Evolutionary conservation across 306 rosid species (phyloP).

Genomic region (Sicyos edulis): DNA sequence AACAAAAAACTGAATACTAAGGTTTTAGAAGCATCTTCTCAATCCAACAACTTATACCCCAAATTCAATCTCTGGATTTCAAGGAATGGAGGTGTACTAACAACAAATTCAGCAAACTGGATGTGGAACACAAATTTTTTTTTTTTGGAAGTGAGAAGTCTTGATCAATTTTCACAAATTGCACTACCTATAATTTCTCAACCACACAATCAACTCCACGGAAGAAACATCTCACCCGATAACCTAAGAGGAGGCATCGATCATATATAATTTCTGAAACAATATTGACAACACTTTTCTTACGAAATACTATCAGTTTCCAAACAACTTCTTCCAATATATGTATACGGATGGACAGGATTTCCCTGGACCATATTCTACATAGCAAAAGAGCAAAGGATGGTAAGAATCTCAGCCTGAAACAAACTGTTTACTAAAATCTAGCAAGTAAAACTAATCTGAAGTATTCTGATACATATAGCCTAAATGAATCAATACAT

Average conservation of each 20-base stretch:
- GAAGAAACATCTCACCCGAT: constrained; percentile 1
- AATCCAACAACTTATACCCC: constrained; percentile 1
- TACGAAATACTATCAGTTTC: background rate
- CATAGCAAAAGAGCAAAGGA: constrained; percentile 32
- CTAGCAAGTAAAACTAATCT: constrained; percentile 36
- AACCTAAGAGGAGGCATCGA: background rate
- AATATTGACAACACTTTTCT: background rate
- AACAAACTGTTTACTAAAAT: constrained; percentile 34
- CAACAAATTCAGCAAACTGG: background rate
- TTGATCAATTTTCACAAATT: background rate
- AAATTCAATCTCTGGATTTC: background rate
- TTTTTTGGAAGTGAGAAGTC: background rate
- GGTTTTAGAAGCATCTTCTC: background rate
- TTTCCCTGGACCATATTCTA: constrained; percentile 27
- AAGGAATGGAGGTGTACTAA: background rate
- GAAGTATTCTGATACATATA: constrained; percentile 36
- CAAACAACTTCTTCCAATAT: constrained; percentile 6
- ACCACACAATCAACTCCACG: background rate
- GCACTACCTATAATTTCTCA: background rate
- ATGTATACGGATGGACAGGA: background rate
- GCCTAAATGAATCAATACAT: background rate
- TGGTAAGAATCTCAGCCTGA: constrained; percentile 22
- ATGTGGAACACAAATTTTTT: background rate
- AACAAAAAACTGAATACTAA: background rate
- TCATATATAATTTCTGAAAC: background rate